Evolutionary conservation across 768 basidiomycete species (phyloP).

Genomic region (Kwoniella dejecticola): DNA sequence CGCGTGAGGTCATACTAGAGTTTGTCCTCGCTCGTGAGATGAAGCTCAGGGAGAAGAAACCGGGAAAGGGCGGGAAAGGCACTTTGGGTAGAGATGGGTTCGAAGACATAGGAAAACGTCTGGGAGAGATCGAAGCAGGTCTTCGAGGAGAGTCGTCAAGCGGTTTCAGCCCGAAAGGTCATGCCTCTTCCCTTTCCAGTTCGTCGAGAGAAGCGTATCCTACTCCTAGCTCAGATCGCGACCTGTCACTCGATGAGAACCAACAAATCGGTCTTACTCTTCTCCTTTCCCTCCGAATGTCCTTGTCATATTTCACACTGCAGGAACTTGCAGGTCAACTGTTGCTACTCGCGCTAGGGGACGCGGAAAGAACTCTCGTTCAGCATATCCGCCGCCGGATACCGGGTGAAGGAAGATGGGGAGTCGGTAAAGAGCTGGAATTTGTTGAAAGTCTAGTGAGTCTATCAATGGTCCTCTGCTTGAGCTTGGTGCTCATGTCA

Average conservation of each 20-base stretch:
- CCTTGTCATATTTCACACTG: constrained; percentile 49
- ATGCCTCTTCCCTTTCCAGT: neutral
- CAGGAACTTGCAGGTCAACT: constrained; percentile 44
- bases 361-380: constrained; percentile 48
- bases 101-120: constrained; percentile 40
- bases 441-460: constrained; percentile 45
- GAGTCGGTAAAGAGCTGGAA: constrained; percentile 47
- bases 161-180: constrained; percentile 9
- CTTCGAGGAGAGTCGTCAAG: constrained; percentile 16
- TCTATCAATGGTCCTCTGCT: neutral
- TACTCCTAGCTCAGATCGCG: constrained; percentile 10
- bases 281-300: constrained; percentile 47
- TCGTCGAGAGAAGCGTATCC: constrained; percentile 19
- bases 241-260: constrained; percentile 22
- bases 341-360: constrained; percentile 31
- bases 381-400: constrained; percentile 48
- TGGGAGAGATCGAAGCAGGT: constrained; percentile 46
- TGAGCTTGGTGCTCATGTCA: neutral
- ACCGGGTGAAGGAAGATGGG: constrained; percentile 48
- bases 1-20: constrained; percentile 52
- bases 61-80: constrained; percentile 49
- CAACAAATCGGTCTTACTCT: constrained; percentile 42
- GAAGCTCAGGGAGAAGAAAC: constrained; percentile 43
- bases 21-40: constrained; percentile 45
- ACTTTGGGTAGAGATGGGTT: constrained; percentile 45